Evolutionary conservation across 2,329 filamentous ascomycete genomes (phyloP), one percentile per base, ranked within the genome.

Genomic region (Cercospora janseana): DNA sequence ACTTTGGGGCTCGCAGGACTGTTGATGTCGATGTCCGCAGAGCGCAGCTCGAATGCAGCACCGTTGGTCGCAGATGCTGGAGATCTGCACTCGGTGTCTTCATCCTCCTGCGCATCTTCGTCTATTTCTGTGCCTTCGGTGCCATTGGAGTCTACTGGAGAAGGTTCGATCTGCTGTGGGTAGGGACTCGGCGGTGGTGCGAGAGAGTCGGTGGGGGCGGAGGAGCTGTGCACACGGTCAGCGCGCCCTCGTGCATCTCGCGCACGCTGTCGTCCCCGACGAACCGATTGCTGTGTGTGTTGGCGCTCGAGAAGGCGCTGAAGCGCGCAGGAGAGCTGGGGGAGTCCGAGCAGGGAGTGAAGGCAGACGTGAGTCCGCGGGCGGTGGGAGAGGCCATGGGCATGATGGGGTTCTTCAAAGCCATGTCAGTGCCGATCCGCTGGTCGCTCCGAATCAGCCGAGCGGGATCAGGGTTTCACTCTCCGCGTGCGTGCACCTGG

Each of bases 91-190:
- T 62, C 72, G 73, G 56, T 51, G 78, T 75, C 59, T 29, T 52
- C 46, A 12, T 52, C 43, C 83, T 69, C 84, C 56, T 88, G 84
- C 32, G 79, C 78, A 57, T 90, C 86, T 57, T 92, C 88, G 56
- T 93, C 88, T 46, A 93, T 90, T 66, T 93, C 88, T 8, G 88
- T 92, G 29, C 80, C 84, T 62, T 86, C 86, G 18, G 88, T 93
- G 52, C 87, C 87, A 66, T 87, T 91, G 29, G 88, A 93, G 43
- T 89, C 90, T 18, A 92, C 87, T 6, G 88, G 88, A 13, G 88
- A 92, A 7, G 88, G 88, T 31, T 88, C 87, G 46, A 90, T 85
- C 58, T 55, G 85, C 77, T 70, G 82, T 79, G 66, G 80, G 69
- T 75, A 85, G 23, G 74, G 75, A 56, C 72, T 75, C 12, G 70